Percentiles rank a stretch among this genome's conserved stretches.
These are phyloP conservation scores for Hericium rajendrae DNA, from an alignment of 768 basidiomycete genomes.

Conservation along the genomic window DNA sequence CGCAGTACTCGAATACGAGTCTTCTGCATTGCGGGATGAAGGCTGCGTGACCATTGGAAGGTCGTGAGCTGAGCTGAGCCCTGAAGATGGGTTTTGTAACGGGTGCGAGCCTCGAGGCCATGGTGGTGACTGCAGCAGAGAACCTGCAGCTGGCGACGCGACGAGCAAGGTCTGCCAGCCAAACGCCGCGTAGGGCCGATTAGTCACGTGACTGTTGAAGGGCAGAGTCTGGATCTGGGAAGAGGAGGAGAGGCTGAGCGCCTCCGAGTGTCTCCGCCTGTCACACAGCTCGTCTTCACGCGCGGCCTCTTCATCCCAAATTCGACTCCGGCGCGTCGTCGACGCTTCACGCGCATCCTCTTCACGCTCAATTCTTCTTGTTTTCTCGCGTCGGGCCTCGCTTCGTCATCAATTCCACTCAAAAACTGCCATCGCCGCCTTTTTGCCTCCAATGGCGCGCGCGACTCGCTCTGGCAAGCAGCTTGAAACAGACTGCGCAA, in stretches of 20 bases:
- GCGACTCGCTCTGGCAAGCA: conserved; percentile 60
- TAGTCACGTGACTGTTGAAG: conserved; percentile 6
- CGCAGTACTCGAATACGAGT: conserved; percentile 83
- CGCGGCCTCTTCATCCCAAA: background rate
- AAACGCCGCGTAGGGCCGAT: background rate
- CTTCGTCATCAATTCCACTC: background rate
- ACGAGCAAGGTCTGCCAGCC: background rate
- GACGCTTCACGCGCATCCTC: conserved; percentile 21
- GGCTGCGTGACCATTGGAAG: conserved; percentile 64
- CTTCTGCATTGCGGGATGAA: conserved; percentile 78
- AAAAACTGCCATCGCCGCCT: background rate
- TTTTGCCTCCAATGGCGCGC: conserved; percentile 47
- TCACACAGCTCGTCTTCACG: conserved; percentile 1
- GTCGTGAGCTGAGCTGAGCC: conserved; percentile 42
- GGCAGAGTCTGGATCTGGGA: conserved; percentile 4
- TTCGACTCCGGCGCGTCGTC: background rate
- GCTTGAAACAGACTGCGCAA: conserved; percentile 20
- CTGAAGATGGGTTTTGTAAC: conserved; percentile 31
- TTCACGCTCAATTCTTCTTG: background rate
- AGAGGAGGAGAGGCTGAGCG: background rate
- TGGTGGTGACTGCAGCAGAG: conserved; percentile 10
- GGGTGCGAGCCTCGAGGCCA: conserved; percentile 24
- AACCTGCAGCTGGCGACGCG: background rate
- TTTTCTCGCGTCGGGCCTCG: conserved; percentile 7
- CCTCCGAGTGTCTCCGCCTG: too few species aligned